Evolutionary conservation across 176 grass and related monocot genomes (phyloP), one percentile per base, ranked within the genome.

Genomic region (Oryza coarctata): DNA sequence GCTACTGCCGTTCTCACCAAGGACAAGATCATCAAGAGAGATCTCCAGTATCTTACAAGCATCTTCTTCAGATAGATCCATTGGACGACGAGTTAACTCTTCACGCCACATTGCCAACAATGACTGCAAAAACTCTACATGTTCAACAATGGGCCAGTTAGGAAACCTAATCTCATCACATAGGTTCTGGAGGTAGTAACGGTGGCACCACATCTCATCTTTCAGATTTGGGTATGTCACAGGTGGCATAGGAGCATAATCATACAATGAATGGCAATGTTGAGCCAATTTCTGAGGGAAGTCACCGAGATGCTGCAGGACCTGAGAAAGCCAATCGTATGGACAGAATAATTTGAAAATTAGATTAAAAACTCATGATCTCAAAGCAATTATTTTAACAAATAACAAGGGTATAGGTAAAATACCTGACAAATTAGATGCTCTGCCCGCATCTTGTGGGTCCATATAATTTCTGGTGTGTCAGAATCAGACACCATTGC

Each of bases 161-260:
- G 93, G 96, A 91, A 99, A 99, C 69, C 96, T 92, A 60, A 99
- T 94, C 52, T 99, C 96, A 88, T 99, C 96, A 88, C 96, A 99
- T 55, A 99, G 80, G 71, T 99, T 99, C 35, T 87, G 88, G 29
- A 99, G 93, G 78, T 99, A 99, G 84, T 99, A 99, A 47, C 96
- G 86, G 73, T 99, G 93, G 79, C 96, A 99, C 96, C 96, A 99
- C 96, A 99, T 99, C 89, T 99, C 96, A 88, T 99, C 96, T 85
- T 94, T 95, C 84, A 99, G 69, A 80, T 95, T 86, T 7, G 91
- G 96, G 55, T 99, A 99, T 23, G 96, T 99, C 80, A 99, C 93
- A 64, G 96, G 96, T 89, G 96, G 96, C 85, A 99, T 99, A 36
- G 96, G 96, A 84, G 93, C 96, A 91, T 99, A 99, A 88, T 99